A percentile compares a stretch with the other conserved stretches of the same genome.
phyloP scores from a whole-genome alignment of 148 eudicot species.

The Nepenthes mirabilis region DNA sequence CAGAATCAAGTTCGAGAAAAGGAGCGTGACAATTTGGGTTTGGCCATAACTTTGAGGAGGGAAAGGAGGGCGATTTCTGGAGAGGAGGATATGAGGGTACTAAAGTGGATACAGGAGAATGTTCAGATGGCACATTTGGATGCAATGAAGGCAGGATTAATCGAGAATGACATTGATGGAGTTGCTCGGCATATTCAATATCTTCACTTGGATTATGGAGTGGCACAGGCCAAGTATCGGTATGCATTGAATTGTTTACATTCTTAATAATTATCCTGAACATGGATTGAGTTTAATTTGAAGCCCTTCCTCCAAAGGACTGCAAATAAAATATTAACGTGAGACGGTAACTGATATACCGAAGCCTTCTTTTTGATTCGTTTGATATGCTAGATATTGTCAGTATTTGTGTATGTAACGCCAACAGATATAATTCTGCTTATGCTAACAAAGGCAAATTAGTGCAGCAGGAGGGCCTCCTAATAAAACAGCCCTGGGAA shows the following conservation, averaged over 20 bases:
- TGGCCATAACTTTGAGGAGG: slow-evolving; percentile 42
- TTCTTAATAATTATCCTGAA: background rate
- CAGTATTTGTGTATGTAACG: too few relatives aligned
- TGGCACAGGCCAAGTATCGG: slow-evolving; percentile 64
- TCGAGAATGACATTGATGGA: slow-evolving; percentile 33
- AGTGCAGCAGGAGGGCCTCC: too few relatives aligned
- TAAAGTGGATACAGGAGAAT: slow-evolving; percentile 41
- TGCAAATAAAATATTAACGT: background rate
- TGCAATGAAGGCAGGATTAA: slow-evolving; percentile 48
- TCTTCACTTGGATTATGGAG: slow-evolving; percentile 58
- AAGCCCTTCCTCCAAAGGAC: background rate
- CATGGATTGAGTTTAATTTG: background rate
- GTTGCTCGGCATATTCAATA: slow-evolving; percentile 44
- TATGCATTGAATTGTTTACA: slow-evolving; percentile 15
- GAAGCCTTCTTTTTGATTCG: too few relatives aligned
- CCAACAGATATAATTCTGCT: too few relatives aligned
- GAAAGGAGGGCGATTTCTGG: slow-evolving; percentile 20
- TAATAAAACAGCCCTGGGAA: too few relatives aligned
- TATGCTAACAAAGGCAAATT: too few relatives aligned
- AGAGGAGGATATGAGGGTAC: slow-evolving; percentile 40
- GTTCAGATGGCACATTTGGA: slow-evolving; percentile 73
- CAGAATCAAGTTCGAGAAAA: slow-evolving; percentile 35
- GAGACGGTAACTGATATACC: too few relatives aligned
- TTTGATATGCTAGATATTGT: too few relatives aligned
- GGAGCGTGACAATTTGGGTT: slow-evolving; percentile 28